phyloP scores from a whole-genome alignment of 2,329 filamentous ascomycete species.

The Plectosphaerella plurivora region DNA sequence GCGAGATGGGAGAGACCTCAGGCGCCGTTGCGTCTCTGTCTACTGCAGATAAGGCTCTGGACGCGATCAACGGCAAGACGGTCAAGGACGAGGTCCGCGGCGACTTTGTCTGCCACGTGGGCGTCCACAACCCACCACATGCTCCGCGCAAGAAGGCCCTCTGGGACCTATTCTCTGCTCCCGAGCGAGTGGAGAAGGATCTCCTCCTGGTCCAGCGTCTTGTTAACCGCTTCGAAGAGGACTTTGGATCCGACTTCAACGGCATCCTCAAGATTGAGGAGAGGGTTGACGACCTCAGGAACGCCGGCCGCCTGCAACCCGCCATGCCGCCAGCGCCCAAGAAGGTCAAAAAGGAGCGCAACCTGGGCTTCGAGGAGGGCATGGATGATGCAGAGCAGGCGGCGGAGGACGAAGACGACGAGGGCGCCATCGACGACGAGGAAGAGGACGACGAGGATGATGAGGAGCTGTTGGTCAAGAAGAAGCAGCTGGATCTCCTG shows the following conservation, averaged over 20 bases:
- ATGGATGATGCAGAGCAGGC: constrained; percentile 61
- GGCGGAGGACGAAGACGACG: constrained; percentile 64
- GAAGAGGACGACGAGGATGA: constrained; percentile 84
- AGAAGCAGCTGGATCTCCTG: constrained; percentile 93
- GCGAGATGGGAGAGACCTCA: constrained; percentile 50
- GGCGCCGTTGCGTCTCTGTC: constrained; percentile 34
- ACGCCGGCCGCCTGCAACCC: constrained; percentile 72
- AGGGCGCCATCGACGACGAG: constrained; percentile 75
- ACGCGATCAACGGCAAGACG: constrained; percentile 95
- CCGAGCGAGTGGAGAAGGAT: constrained; percentile 89
- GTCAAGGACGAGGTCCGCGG: constrained; percentile 91
- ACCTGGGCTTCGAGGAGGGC: constrained; percentile 55
- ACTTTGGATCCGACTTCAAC: constrained; percentile 73
- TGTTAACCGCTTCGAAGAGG: constrained; percentile 78
- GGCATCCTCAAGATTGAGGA: constrained; percentile 79
- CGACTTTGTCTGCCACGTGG: constrained; percentile 96
- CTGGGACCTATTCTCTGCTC: constrained; percentile 94
- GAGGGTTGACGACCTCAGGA: constrained; percentile 75
- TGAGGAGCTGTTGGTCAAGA: constrained; percentile 83
- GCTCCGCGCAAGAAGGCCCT: constrained; percentile 90
- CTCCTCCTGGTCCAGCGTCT: constrained; percentile 77
- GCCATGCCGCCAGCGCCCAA: constrained; percentile 46
- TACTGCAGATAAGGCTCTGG: constrained; percentile 80
- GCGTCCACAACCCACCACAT: constrained; percentile 84
- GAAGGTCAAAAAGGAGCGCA: constrained; percentile 53